Evolutionary conservation across 371 early-diverging fungal species (phyloP).

Genomic region (Apophysomyces variabilis): DNA sequence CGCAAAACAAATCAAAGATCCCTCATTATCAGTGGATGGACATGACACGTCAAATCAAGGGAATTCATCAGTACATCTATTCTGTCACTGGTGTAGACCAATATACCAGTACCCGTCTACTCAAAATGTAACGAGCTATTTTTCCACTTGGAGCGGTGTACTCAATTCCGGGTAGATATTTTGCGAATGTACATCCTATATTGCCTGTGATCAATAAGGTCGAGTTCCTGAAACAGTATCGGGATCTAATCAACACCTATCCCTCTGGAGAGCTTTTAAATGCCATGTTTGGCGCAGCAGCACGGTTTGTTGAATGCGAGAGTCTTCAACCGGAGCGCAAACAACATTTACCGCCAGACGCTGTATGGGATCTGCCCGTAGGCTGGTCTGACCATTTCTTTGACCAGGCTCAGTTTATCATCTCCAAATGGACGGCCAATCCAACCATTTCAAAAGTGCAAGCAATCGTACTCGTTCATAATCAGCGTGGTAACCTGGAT

Average conservation of each 20-base stretch:
- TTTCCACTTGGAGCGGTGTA: neutral
- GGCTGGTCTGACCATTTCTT: conserved; percentile 56
- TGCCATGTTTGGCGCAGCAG: conserved; percentile 57
- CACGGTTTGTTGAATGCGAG: conserved; percentile 49
- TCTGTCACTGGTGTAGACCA: conserved; percentile 42
- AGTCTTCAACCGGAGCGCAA: conserved; percentile 24
- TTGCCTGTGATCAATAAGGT: conserved; percentile 52
- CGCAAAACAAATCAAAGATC: conserved; percentile 11
- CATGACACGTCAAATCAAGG: conserved; percentile 16
- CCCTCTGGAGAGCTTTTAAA: conserved; percentile 45
- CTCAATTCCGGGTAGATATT: conserved; percentile 31
- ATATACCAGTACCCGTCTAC: conserved; percentile 41
- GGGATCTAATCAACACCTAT: conserved; percentile 41
- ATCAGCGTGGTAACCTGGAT: conserved; percentile 48
- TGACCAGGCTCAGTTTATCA: conserved; percentile 40
- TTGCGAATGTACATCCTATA: conserved; percentile 51
- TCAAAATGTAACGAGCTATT: conserved; percentile 39
- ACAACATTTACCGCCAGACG: conserved; percentile 26
- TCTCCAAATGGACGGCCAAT: conserved; percentile 25
- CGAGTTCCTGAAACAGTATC: conserved; percentile 45
- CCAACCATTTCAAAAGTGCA: conserved; percentile 51
- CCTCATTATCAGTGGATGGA: conserved; percentile 6
- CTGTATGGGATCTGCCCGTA: conserved; percentile 43
- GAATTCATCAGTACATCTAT: conserved; percentile 41
- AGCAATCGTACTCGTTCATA: conserved; percentile 47